Conservation (phyloP, 1,139 yeast species). For the Taphrina communis region DNA sequence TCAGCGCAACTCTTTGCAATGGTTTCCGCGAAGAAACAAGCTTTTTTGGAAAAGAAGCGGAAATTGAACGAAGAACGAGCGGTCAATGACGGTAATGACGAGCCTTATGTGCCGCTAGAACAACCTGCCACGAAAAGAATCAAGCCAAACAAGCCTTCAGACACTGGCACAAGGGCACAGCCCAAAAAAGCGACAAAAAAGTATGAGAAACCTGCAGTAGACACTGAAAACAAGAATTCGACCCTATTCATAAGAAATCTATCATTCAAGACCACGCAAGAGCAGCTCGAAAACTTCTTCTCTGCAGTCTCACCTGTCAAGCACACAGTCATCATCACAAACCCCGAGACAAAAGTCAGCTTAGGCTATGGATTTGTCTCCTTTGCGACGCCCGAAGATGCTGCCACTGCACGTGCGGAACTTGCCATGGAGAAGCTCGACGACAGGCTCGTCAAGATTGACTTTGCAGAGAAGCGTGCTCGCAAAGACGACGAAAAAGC, state of each 20-base stretch:
- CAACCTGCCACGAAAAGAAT: conserved; percentile 9
- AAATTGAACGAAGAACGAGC: conserved; percentile 22
- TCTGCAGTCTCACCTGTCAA: conserved; percentile 93
- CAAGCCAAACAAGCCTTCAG: neutral
- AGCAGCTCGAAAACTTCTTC: conserved; percentile 77
- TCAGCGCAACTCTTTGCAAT: neutral
- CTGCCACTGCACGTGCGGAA: conserved; percentile 72
- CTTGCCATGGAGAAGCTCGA: conserved; percentile 71
- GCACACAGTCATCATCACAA: conserved; percentile 91
- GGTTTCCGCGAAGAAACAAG: conserved; percentile 40
- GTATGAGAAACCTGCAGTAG: conserved; percentile 22
- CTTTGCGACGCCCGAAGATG: conserved; percentile 84
- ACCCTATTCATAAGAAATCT: conserved; percentile 81
- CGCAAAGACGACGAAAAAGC: conserved; percentile 58
- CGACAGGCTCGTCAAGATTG: conserved; percentile 72
- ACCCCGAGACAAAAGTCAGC: conserved; percentile 68
- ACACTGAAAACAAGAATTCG: conserved; percentile 33
- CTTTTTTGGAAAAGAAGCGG: conserved; percentile 35
- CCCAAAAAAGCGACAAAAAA: conserved; percentile 3
- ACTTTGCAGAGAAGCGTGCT: conserved; percentile 89
- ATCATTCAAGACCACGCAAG: conserved; percentile 76
- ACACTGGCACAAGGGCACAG: neutral
- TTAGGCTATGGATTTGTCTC: conserved; percentile 97
- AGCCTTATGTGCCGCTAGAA: neutral
- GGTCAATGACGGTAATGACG: neutral